These are phyloP conservation scores for Lentinus polychrous DNA, from an alignment of 1,284 basidiomycete species.

Conservation along the genomic window DNA sequence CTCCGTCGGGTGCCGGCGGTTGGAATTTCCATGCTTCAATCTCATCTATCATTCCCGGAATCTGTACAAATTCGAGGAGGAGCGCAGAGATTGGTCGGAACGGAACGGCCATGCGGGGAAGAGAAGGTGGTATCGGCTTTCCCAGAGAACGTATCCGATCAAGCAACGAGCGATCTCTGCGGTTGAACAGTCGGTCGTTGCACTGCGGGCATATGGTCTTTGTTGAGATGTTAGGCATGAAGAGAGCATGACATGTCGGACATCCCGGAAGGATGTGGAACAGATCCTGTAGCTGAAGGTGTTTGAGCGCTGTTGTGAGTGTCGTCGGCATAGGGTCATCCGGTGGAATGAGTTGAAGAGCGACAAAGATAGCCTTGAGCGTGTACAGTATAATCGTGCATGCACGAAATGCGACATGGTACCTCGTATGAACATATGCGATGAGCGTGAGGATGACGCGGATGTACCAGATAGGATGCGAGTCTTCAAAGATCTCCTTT, in stretches of 20 bases:
- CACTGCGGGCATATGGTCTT: background rate
- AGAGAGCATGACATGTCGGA: background rate
- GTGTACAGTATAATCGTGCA: constrained; percentile 15
- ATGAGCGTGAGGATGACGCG: constrained; percentile 14
- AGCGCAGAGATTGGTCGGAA: background rate
- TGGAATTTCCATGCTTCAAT: constrained; percentile 8
- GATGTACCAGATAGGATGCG: constrained; percentile 9
- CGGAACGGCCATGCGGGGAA: background rate
- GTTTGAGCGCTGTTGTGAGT: constrained; percentile 17
- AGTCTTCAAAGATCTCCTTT: background rate
- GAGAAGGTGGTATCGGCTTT: background rate
- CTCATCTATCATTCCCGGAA: constrained; percentile 6
- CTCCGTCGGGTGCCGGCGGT: background rate
- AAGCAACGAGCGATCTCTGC: background rate
- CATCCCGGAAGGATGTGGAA: background rate
- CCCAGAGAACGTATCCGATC: background rate
- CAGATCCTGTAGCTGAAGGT: constrained; percentile 17
- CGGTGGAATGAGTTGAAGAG: constrained; percentile 12
- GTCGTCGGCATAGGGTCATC: constrained; percentile 14
- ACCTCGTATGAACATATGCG: constrained; percentile 19
- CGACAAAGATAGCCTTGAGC: constrained; percentile 14
- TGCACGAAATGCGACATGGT: constrained; percentile 21
- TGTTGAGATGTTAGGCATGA: background rate
- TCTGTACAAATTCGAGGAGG: background rate
- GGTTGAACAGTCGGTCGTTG: constrained; percentile 5